Percentiles rank a stretch among this genome's conserved stretches.
Evolutionary conservation across 495 filamentous ascomycete species (phyloP).

Genomic region (Hypoxylon trugodes): DNA sequence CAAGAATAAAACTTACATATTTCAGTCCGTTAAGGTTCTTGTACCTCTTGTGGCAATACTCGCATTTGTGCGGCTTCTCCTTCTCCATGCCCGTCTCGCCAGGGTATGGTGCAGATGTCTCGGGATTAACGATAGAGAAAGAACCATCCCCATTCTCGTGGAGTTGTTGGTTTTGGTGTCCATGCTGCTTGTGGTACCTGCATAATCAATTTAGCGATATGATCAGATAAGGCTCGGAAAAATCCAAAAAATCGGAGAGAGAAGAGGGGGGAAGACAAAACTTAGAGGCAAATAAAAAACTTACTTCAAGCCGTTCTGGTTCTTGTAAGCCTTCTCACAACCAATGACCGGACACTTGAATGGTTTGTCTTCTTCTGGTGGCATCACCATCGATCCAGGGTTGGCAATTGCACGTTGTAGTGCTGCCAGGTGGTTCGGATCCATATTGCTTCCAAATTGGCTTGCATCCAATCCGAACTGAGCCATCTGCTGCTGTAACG

Average conservation of each 20-base stretch:
- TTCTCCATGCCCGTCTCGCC: constrained; percentile 99
- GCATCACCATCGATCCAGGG: constrained; percentile 55
- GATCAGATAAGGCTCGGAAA: constrained; percentile 21
- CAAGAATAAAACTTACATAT: constrained; percentile 63
- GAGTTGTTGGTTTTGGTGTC: constrained; percentile 94
- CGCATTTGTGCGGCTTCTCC: constrained; percentile 97
- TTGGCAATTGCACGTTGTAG: constrained; percentile 75
- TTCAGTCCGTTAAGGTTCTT: constrained; percentile 98
- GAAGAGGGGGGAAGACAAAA: constrained; percentile 2
- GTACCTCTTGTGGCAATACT: constrained; percentile 96
- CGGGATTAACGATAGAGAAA: constrained; percentile 97
- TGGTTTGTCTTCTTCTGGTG: constrained; percentile 84
- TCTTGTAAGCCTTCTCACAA: constrained; percentile 99
- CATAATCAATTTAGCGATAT: constrained; percentile 48
- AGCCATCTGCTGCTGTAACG: constrained; percentile 67
- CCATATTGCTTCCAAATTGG: constrained; percentile 75
- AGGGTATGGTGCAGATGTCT: constrained; percentile 91
- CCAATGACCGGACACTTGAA: constrained; percentile 98
- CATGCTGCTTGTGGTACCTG: constrained; percentile 82
- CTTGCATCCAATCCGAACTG: constrained; percentile 71
- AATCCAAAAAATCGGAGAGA: constrained; percentile 6
- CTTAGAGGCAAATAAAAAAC: constrained; percentile 29
- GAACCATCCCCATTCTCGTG: constrained; percentile 96
- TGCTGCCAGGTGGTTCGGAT: constrained; percentile 75
- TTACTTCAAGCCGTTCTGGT: constrained; percentile 97